These are phyloP conservation scores for Epichloe typhina DNA, from an alignment of 2,329 filamentous ascomycete species.

Conservation along the genomic window DNA sequence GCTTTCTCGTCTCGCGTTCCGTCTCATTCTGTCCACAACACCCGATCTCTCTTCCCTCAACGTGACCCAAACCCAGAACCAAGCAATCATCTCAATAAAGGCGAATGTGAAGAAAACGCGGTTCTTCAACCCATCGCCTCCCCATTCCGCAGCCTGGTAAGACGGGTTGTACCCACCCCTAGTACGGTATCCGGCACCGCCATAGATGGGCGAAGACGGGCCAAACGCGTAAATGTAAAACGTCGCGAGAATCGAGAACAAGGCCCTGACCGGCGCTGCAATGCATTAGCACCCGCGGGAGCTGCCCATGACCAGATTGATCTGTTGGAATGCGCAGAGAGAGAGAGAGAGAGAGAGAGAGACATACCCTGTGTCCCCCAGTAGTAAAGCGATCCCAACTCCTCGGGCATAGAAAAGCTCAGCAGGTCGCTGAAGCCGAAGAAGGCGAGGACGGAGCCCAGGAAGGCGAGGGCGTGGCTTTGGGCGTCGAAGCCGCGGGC, in stretches of 20 bases:
- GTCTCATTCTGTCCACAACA: constrained; percentile 25
- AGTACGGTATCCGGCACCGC: constrained; percentile 10
- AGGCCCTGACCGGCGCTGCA: constrained; percentile 48
- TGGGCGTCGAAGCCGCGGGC: constrained; percentile 54
- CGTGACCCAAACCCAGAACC: constrained; percentile 76
- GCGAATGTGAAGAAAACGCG: constrained; percentile 73
- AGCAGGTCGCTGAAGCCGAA: constrained; percentile 51
- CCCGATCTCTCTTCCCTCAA: constrained; percentile 49
- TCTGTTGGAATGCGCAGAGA: constrained; percentile 8
- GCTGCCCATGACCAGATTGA: no score
- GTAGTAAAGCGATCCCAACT: constrained; percentile 48
- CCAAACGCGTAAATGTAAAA: constrained; percentile 53
- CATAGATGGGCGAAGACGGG: constrained; percentile 35
- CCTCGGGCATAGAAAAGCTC: constrained; percentile 54
- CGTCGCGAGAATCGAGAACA: constrained; percentile 47
- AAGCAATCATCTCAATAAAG: constrained; percentile 70
- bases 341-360: constrained; percentile 41
- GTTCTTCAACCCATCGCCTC: constrained; percentile 62
- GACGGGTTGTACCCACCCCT: constrained; percentile 17
- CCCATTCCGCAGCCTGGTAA: constrained; percentile 30
- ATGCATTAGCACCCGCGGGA: background rate
- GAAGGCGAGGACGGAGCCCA: constrained; percentile 53
- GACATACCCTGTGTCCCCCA: constrained; percentile 51
- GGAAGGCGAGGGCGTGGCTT: constrained; percentile 59
- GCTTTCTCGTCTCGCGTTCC: constrained; percentile 6